phyloP scores from a whole-genome alignment of 805 yeast species.

The Brettanomyces sp. region DNA sequence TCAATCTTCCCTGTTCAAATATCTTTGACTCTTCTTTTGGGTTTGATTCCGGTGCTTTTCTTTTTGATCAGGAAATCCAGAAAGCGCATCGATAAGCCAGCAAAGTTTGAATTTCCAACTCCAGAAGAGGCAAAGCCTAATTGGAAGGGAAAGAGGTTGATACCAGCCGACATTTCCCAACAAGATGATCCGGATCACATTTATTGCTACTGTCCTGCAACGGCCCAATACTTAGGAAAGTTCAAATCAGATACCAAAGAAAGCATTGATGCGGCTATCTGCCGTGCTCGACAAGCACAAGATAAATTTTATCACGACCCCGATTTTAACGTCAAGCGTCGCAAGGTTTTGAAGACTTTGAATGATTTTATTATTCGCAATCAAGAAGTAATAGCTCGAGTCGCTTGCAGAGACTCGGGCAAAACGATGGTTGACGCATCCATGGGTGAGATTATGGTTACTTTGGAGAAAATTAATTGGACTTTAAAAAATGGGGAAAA shows the following conservation, averaged over 20 bases:
- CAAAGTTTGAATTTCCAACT: constrained; percentile 42
- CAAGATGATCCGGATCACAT: constrained; percentile 58
- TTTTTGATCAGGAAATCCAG: constrained; percentile 16
- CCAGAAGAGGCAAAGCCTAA: constrained; percentile 79
- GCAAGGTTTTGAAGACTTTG: constrained; percentile 63
- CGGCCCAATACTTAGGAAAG: constrained; percentile 80
- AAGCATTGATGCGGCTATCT: constrained; percentile 63
- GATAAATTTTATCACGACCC: constrained; percentile 39
- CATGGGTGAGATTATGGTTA: constrained; percentile 93
- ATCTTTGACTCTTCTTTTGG: constrained; percentile 20
- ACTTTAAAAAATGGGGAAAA: constrained; percentile 72
- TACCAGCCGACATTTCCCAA: constrained; percentile 49
- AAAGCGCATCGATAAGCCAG: constrained; percentile 24
- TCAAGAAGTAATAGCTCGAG: constrained; percentile 80
- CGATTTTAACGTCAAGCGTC: constrained; percentile 46
- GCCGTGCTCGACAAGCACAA: constrained; percentile 48
- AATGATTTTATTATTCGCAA: constrained; percentile 64
- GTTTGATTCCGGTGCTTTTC: constrained; percentile 14
- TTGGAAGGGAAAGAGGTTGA: constrained; percentile 82
- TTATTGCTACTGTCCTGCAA: constrained; percentile 91
- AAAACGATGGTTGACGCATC: constrained; percentile 94
- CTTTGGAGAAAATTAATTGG: constrained; percentile 91
- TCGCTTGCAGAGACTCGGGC: constrained; percentile 95
- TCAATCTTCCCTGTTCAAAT: constrained; percentile 21
- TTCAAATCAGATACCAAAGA: constrained; percentile 52